Conservation (phyloP, 495 filamentous ascomycete species). For the Collariella sp. region DNA sequence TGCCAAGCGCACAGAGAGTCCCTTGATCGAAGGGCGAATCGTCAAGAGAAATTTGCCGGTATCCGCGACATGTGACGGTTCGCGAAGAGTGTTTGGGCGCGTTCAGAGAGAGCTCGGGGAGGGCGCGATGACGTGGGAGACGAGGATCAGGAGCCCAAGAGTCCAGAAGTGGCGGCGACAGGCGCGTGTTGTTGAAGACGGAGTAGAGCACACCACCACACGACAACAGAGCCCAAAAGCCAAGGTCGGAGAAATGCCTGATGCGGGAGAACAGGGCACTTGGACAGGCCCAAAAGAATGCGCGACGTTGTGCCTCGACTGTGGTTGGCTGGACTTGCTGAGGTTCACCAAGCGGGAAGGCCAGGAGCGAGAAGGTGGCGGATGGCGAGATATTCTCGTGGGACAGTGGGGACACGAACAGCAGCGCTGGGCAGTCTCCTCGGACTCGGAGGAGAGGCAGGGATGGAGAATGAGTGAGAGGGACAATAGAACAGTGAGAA, state of each 20-base stretch:
- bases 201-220: background rate
- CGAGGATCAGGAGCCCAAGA: constrained; percentile 1
- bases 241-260: background rate
- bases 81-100: background rate
- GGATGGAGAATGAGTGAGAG: background rate
- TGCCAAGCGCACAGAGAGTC: too few species aligned
- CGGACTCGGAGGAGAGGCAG: background rate
- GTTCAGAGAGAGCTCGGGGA: background rate
- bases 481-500: background rate
- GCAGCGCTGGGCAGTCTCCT: background rate
- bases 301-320: background rate
- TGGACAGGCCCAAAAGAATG: background rate
- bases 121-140: background rate
- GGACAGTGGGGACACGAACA: constrained; percentile 8
- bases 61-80: background rate
- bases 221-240: background rate
- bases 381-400: constrained; percentile 19
- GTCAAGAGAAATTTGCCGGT: background rate
- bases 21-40: background rate
- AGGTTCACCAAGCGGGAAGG: background rate
- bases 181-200: background rate
- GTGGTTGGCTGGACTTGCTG: background rate
- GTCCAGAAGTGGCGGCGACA: background rate
- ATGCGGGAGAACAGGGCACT: background rate
- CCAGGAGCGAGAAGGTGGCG: background rate